phyloP scores from a whole-genome alignment of 148 eudicot genomes.

The Arctostaphylos glauca region DNA sequence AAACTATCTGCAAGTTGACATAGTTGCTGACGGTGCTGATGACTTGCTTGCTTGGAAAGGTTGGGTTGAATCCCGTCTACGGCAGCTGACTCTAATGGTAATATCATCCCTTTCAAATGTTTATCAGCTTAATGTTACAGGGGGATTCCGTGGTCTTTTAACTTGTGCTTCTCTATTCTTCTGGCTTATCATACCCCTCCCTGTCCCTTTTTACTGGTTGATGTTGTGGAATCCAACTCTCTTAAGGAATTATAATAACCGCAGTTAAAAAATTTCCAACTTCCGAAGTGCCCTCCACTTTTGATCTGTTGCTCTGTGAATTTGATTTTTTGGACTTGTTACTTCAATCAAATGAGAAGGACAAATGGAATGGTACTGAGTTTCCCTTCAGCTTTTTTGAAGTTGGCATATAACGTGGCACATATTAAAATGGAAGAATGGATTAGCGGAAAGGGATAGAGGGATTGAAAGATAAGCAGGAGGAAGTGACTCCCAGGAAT shows the following conservation, averaged over 20 bases:
- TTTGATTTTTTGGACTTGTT: too few species aligned
- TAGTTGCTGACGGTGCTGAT: slow-evolving; percentile 58
- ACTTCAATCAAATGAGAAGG: too few species aligned
- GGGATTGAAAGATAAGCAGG: neutral
- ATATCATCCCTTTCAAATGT: slow-evolving; percentile 17
- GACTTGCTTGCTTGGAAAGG: slow-evolving; percentile 92
- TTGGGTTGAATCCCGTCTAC: slow-evolving; percentile 89
- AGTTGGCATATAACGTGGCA: too few species aligned
- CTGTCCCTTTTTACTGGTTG: neutral
- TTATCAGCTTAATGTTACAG: neutral
- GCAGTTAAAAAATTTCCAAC: neutral
- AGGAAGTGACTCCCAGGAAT: slow-evolving; percentile 1
- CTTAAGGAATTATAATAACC: neutral
- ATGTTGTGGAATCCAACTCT: neutral
- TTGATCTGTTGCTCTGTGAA: neutral
- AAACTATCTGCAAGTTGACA: slow-evolving; percentile 77
- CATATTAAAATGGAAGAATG: too few species aligned
- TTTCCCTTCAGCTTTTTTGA: too few species aligned
- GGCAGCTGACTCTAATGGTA: slow-evolving; percentile 90
- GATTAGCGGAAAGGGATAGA: too few species aligned
- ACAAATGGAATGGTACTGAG: too few species aligned
- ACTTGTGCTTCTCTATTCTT: neutral
- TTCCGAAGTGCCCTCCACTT: neutral
- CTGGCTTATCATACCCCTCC: neutral
- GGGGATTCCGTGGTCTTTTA: neutral